phyloP scores from a whole-genome alignment of 2,329 filamentous ascomycete species.

The Beauveria pseudobassiana region DNA sequence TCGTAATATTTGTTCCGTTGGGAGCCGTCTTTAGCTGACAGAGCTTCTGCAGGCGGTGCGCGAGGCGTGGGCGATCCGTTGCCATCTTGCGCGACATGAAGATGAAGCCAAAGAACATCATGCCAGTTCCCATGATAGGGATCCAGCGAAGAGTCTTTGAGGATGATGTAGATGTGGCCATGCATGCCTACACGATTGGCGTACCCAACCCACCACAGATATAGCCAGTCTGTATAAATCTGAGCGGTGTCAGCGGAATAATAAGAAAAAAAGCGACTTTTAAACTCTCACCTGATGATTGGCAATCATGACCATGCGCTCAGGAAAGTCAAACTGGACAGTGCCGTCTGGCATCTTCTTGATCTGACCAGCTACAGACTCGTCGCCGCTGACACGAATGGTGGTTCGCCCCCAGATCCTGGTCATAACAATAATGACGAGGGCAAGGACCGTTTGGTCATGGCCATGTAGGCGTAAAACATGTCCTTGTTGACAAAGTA shows the following conservation, averaged over 20 bases:
- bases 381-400: slow-evolving; percentile 77
- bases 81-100: slow-evolving; percentile 89
- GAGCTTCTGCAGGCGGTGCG: slow-evolving; percentile 64
- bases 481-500: slow-evolving; percentile 69
- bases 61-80: slow-evolving; percentile 67
- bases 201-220: slow-evolving; percentile 92
- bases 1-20: slow-evolving; percentile 49
- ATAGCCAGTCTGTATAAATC: slow-evolving; percentile 88
- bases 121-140: slow-evolving; percentile 71
- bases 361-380: slow-evolving; percentile 69
- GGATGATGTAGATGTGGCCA: slow-evolving; percentile 81
- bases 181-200: slow-evolving; percentile 68
- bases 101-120: slow-evolving; percentile 84
- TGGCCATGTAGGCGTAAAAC: slow-evolving; percentile 80
- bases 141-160: slow-evolving; percentile 83
- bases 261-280: background rate
- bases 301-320: slow-evolving; percentile 74
- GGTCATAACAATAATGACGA: slow-evolving; percentile 71
- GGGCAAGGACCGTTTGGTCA: slow-evolving; percentile 76
- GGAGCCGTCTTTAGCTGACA: slow-evolving; percentile 49
- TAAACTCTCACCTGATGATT: slow-evolving; percentile 61
- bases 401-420: slow-evolving; percentile 82
- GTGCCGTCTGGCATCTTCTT: slow-evolving; percentile 61
- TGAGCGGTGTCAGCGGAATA: slow-evolving; percentile 23
- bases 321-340: slow-evolving; percentile 71